Base-by-base conservation (phyloP, 768 basidiomycete genomes). In the Russula emetica region DNA sequence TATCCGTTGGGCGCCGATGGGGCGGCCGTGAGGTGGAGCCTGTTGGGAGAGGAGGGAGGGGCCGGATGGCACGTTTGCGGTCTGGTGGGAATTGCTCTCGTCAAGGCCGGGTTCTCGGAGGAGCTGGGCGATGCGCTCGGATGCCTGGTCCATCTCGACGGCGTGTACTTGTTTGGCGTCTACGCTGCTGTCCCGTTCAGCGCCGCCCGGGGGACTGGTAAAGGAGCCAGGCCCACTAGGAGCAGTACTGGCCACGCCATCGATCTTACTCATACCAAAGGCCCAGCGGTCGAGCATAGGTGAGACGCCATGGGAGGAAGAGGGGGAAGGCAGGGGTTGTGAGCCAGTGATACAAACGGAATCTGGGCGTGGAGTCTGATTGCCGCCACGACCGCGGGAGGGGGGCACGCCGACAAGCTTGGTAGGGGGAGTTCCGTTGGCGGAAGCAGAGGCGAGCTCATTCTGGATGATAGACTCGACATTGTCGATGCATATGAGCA, bases 401-500 rank as follows among this genome's bases (percentile, higher is more conserved):
- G 91, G 92, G 0, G 96, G 96, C 0, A 99, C 96, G 53, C 96
- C 96, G 58, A 96, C 87, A 52, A 99, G 81, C 65, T 87, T 88
- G 1, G 85, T 83, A 11, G 72, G 78, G 63, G 64, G 78, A 67
- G 67, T 77, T 42, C 68, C 78, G 24, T 83, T 79, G 45, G 78
- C 79, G 7, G 82, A 78, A 65, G 79, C 69, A 72, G 76, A 74
- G 20, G 84, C 83, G 59, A 94, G 78, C 74, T 97, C 94, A 28
- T 90, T 79, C 63, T 86, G 83, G 56, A 98, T 95, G 72, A 98
- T 93, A 20, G 85, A 79, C 71, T 98, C 96, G 69, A 98, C 96
- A 72, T 98, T 91, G 72, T 98, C 96, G 70, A 98, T 98, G 75
- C 85, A 88, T 67, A 99, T 94, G 55, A 99, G 84, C 30, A 99